Percentiles rank a stretch among this genome's conserved stretches.
phyloP scores from a whole-genome alignment of 768 basidiomycete species.

The Royoungia palumana region DNA sequence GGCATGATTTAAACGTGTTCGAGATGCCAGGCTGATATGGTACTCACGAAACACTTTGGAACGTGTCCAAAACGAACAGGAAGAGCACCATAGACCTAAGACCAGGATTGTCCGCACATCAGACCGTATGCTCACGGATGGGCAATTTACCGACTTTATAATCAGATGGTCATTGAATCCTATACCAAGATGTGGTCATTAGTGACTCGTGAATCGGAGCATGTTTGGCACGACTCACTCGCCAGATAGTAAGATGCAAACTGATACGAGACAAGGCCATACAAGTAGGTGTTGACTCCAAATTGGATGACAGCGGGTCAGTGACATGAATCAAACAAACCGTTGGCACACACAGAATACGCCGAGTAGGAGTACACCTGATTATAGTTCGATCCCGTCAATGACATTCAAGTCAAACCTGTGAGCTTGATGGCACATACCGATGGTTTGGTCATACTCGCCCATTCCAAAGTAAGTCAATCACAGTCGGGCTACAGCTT shows the following conservation, averaged over 20 bases:
- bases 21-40: background rate
- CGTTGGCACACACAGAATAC: constrained; percentile 17
- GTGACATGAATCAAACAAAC: background rate
- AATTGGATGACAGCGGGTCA: background rate
- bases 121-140: background rate
- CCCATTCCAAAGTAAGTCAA: too few relatives aligned
- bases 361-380: constrained; percentile 8
- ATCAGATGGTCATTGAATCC: constrained; percentile 15
- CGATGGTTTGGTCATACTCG: too few relatives aligned
- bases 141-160: constrained; percentile 1
- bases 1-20: background rate
- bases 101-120: background rate
- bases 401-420: too few relatives aligned
- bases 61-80: constrained; percentile 18
- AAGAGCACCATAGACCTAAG: constrained; percentile 17
- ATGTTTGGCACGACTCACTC: constrained; percentile 1
- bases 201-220: background rate
- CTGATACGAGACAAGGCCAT: constrained; percentile 42
- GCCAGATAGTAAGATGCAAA: constrained; percentile 37
- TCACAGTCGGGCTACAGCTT: too few relatives aligned
- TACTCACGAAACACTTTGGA: constrained; percentile 18
- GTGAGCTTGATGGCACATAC: too few relatives aligned
- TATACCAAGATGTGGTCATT: background rate
- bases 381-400: too few relatives aligned
- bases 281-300: constrained; percentile 33